These are phyloP conservation scores for Lentinula boryana DNA, from an alignment of 768 basidiomycete species.

Conservation along the genomic window DNA sequence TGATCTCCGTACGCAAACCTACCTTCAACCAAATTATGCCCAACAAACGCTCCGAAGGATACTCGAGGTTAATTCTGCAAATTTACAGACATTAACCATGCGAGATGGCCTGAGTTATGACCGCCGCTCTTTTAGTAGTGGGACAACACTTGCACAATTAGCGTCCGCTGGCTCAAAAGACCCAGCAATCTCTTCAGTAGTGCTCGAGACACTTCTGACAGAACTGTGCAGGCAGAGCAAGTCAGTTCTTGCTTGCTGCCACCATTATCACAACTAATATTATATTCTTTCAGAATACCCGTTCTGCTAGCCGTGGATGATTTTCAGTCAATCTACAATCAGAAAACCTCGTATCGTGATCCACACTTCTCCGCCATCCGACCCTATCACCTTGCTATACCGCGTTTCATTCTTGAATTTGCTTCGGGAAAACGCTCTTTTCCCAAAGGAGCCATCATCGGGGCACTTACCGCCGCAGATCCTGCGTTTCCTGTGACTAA, in stretches of 20 bases:
- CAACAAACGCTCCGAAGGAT: conserved; percentile 60
- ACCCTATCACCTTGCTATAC: conserved; percentile 74
- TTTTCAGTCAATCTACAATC: conserved; percentile 73
- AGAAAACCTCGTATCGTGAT: conserved; percentile 60
- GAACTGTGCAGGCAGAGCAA: conserved; percentile 59
- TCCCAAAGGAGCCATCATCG: conserved; percentile 70
- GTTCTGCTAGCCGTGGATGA: conserved; percentile 86
- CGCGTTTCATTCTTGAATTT: conserved; percentile 72
- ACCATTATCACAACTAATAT: background rate
- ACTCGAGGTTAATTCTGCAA: conserved; percentile 46
- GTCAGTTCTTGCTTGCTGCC: conserved; percentile 31
- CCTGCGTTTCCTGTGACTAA: conserved; percentile 51
- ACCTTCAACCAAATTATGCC: conserved; percentile 63
- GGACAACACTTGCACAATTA: conserved; percentile 48
- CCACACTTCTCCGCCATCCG: conserved; percentile 65
- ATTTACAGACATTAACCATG: conserved; percentile 37
- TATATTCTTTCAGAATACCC: conserved; percentile 44
- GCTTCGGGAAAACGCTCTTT: conserved; percentile 65
- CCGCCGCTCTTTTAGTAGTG: conserved; percentile 35
- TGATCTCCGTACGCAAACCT: conserved; percentile 70
- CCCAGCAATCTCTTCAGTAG: conserved; percentile 42
- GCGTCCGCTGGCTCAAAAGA: conserved; percentile 54
- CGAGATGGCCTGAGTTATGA: conserved; percentile 38
- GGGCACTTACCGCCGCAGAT: conserved; percentile 60
- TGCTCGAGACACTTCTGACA: conserved; percentile 52